Evolutionary conservation across 345 rosid species (phyloP).

Genomic region (Citrus australasica): DNA sequence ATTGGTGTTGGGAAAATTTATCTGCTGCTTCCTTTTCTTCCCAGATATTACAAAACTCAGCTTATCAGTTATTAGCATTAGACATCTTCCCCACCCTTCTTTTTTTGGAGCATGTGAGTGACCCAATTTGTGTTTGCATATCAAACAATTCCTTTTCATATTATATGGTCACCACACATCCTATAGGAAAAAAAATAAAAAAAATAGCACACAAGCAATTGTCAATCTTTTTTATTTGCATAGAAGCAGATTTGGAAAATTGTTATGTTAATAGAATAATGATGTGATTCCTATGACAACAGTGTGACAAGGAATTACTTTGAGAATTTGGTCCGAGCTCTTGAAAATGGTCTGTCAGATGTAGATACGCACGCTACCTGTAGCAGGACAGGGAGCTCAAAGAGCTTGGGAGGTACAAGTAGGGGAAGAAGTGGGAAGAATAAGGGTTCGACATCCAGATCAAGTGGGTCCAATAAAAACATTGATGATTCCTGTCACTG

Average conservation of each 20-base stretch:
- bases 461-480: slow-evolving; percentile 45
- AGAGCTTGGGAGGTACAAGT: slow-evolving; percentile 38
- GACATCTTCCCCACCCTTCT: neutral
- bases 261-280: neutral
- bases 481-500: slow-evolving; percentile 56
- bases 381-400: slow-evolving; percentile 48
- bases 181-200: neutral
- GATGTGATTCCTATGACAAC: slow-evolving; percentile 15
- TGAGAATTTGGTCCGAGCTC: slow-evolving; percentile 76
- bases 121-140: neutral
- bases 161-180: neutral
- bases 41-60: neutral
- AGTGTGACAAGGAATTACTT: slow-evolving; percentile 85
- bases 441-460: slow-evolving; percentile 55
- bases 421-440: slow-evolving; percentile 33
- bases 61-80: neutral
- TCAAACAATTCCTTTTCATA: neutral
- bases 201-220: neutral
- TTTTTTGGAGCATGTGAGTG: neutral
- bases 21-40: neutral
- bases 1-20: neutral
- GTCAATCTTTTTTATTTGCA: neutral
- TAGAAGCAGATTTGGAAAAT: neutral
- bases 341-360: slow-evolving; percentile 81
- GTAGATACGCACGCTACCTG: slow-evolving; percentile 55